Evolutionary conservation across 768 basidiomycete species (phyloP), one percentile per base, ranked within the genome.

Genomic region (Lenzites betulinus): DNA sequence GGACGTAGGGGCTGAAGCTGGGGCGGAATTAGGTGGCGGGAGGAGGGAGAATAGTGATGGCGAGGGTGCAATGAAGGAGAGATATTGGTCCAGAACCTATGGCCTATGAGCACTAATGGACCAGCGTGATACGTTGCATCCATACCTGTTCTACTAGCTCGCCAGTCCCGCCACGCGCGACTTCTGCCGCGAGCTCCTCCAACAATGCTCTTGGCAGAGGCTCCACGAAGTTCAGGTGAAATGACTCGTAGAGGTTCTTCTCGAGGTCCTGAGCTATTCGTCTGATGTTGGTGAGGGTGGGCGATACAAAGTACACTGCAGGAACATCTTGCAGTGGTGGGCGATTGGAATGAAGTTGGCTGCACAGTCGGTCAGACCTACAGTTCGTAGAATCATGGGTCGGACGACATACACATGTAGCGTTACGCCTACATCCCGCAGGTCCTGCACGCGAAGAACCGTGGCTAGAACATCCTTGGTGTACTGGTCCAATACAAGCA

Each of bases 401-500:
- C 23, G 59, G 18, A 11, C 3, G n/a, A 13, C 93, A 67, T 79
- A 98, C 95, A 98, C 94, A 77, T 99, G 97, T 59, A 99, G 81
- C 9, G 97, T 99, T 42, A 99, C 95, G 33, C 97, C 97, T 50
- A 93, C 92, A 69, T 98, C 96, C 57, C 97, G 84, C 63, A 99
- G 80, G 76, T 98, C 97, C 74, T 98, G 95, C 7, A 99, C 97
- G 54, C 95, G 86, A 64, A 99, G 77, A 20, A 94, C 90, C 1
- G 96, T 98, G 16, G 97, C 97, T 38, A 99, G 81, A 22, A 98
- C 88, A 72, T 98, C 97, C 73, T 98, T 97, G 23, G 94, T 96
- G 67, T 90, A 84, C 69, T 97, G 93, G 74, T 99, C 97, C 55
- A 99, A 79, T 1, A 99, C 89, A 11, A 99, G 78, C 15, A 98